Evolutionary conservation across 495 filamentous ascomycete genomes (phyloP).

Genomic region (Choiromyces venosus): DNA sequence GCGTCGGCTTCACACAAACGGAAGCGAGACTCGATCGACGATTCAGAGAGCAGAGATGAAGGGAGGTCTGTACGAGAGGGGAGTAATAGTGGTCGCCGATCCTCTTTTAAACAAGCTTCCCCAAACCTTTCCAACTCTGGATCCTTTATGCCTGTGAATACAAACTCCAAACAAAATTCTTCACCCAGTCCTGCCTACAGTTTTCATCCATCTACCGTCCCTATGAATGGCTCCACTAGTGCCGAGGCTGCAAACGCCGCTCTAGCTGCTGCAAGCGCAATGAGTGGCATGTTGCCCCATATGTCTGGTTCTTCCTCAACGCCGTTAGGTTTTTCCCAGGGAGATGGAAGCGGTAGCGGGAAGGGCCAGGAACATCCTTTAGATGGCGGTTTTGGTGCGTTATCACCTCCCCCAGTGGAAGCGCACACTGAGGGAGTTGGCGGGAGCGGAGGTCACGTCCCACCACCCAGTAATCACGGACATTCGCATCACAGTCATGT

Average conservation of each 20-base stretch:
- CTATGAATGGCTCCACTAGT: slow-evolving; percentile 39
- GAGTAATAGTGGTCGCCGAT: slow-evolving; percentile 35
- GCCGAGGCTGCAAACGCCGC: slow-evolving; percentile 37
- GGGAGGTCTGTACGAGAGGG: slow-evolving; percentile 39
- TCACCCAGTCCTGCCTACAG: slow-evolving; percentile 25
- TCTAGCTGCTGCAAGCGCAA: slow-evolving; percentile 37
- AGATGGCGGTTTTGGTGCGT: slow-evolving; percentile 32
- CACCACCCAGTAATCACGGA: slow-evolving; percentile 21
- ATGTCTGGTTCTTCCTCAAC: slow-evolving; percentile 33
- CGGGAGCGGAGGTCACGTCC: slow-evolving; percentile 23
- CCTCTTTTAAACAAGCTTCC: slow-evolving; percentile 41
- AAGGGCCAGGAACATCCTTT: slow-evolving; percentile 35
- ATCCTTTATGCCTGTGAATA: slow-evolving; percentile 42
- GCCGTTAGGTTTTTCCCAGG: slow-evolving; percentile 36
- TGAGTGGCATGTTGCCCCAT: slow-evolving; percentile 39
- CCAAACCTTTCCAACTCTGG: slow-evolving; percentile 35
- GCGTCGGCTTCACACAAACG: slow-evolving; percentile 39
- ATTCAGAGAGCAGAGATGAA: slow-evolving; percentile 37
- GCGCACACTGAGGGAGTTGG: slow-evolving; percentile 37
- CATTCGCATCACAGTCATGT: slow-evolving; percentile 23
- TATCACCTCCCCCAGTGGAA: slow-evolving; percentile 37
- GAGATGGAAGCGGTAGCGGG: slow-evolving; percentile 22
- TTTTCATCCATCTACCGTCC: slow-evolving; percentile 32
- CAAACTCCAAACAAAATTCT: slow-evolving; percentile 36
- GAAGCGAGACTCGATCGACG: slow-evolving; percentile 41